Percentiles rank a stretch among this genome's conserved stretches.
Evolutionary conservation across 1,284 basidiomycete species (phyloP).

Genomic region (Boletus sp.): DNA sequence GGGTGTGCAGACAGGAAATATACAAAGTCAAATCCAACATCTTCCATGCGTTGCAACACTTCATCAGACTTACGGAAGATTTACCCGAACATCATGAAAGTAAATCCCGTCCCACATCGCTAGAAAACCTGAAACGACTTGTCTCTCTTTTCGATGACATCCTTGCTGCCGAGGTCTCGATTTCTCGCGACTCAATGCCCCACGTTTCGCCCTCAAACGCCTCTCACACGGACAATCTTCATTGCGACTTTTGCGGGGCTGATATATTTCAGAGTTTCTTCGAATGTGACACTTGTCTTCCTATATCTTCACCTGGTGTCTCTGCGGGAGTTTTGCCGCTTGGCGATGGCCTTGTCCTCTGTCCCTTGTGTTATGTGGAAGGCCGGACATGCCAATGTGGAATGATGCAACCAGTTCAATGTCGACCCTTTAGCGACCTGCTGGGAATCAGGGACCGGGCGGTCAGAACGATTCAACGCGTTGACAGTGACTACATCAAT

Average conservation of each 20-base stretch:
- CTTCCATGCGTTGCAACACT: conserved; percentile 47
- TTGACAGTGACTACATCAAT: conserved; percentile 32
- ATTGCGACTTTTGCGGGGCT: conserved; percentile 71
- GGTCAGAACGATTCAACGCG: conserved; percentile 31
- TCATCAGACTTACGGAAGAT: conserved; percentile 32
- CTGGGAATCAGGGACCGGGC: conserved; percentile 41
- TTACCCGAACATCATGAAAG: neutral
- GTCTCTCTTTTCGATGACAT: conserved; percentile 56
- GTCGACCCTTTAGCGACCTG: conserved; percentile 40
- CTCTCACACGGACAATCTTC: conserved; percentile 32
- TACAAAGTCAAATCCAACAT: conserved; percentile 67
- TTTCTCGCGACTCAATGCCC: conserved; percentile 32
- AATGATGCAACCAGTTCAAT: conserved; percentile 56
- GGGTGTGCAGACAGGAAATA: conserved; percentile 70
- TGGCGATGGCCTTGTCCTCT: conserved; percentile 51
- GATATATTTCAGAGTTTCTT: conserved; percentile 79
- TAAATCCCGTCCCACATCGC: neutral
- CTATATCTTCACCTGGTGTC: conserved; percentile 12
- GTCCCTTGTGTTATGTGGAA: conserved; percentile 69
- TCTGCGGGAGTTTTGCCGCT: conserved; percentile 21
- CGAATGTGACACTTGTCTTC: conserved; percentile 51
- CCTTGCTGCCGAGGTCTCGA: conserved; percentile 51
- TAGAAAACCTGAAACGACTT: conserved; percentile 30
- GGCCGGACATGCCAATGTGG: conserved; percentile 63
- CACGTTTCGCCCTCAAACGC: conserved; percentile 24